These are phyloP conservation scores for Pneumocystis canis DNA, from an alignment of 1,139 yeast species.

Conservation along the genomic window DNA sequence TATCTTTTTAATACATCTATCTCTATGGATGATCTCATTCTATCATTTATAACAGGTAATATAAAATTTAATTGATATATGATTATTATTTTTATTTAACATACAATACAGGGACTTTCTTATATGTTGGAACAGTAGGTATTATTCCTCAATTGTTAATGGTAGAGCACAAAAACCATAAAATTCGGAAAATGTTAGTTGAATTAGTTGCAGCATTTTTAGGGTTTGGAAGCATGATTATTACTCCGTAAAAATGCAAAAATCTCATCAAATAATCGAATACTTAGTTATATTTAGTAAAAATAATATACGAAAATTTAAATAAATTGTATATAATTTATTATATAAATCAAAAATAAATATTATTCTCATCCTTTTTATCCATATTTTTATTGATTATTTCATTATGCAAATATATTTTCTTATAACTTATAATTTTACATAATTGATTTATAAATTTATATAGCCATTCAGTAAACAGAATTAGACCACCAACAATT, in stretches of 20 bases:
- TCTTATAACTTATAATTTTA: neutral
- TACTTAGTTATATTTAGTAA: neutral
- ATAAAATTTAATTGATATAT: neutral
- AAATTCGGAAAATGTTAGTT: neutral
- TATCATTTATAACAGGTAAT: conserved; percentile 53
- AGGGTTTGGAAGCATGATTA: neutral
- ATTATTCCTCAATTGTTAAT: neutral
- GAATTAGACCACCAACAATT: conserved; percentile 56
- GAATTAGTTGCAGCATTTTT: neutral
- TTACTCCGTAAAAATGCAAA: neutral
- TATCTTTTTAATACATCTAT: conserved; percentile 40
- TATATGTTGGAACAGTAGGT: neutral
- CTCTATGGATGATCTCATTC: conserved; percentile 35
- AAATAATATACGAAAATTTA: too few relatives aligned
- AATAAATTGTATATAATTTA: too few relatives aligned
- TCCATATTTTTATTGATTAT: neutral
- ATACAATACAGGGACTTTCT: neutral
- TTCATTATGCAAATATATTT: neutral
- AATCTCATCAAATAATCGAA: neutral
- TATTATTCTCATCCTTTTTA: neutral
- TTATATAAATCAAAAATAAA: neutral
- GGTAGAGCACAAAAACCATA: neutral
- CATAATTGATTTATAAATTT: neutral
- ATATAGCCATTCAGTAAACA: conserved; percentile 32
- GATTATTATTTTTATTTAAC: neutral